A percentile compares a stretch with the other conserved stretches of the same genome.
Evolutionary conservation across 345 rosid species (phyloP).

Genomic region (Punica granatum): DNA sequence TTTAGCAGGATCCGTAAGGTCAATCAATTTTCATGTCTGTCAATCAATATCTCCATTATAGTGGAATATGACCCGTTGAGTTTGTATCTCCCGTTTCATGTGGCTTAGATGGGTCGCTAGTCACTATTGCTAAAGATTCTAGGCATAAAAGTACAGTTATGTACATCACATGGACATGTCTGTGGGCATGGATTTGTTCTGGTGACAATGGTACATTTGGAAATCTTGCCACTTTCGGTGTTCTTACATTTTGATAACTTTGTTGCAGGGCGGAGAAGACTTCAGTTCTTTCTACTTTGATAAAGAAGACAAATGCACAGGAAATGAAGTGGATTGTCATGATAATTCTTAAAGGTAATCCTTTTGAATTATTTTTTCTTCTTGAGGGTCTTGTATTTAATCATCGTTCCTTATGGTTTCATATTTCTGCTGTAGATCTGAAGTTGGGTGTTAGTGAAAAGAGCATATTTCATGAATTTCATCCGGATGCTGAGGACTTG

Average conservation of each 20-base stretch:
- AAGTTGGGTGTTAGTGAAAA: constrained; percentile 91
- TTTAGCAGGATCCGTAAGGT: too few relatives aligned
- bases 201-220: neutral
- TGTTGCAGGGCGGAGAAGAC: constrained; percentile 57
- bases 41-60: too few relatives aligned
- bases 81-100: neutral
- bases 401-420: constrained; percentile 1
- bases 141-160: neutral
- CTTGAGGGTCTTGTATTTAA: neutral
- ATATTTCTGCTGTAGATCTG: constrained; percentile 46
- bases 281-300: constrained; percentile 58
- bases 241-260: neutral
- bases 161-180: neutral
- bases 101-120: neutral
- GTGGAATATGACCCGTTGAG: neutral
- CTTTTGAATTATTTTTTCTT: neutral
- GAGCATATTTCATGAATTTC: constrained; percentile 91
- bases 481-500: constrained; percentile 94
- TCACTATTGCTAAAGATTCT: neutral
- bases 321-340: constrained; percentile 96
- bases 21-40: too few relatives aligned
- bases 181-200: neutral
- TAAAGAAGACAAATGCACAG: constrained; percentile 87
- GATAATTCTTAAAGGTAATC: constrained; percentile 80
- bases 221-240: neutral